A percentile compares a stretch with the other conserved stretches of the same genome.
phyloP scores from a whole-genome alignment of 2,329 filamentous ascomycete genomes.

The Penicillium sp. region DNA sequence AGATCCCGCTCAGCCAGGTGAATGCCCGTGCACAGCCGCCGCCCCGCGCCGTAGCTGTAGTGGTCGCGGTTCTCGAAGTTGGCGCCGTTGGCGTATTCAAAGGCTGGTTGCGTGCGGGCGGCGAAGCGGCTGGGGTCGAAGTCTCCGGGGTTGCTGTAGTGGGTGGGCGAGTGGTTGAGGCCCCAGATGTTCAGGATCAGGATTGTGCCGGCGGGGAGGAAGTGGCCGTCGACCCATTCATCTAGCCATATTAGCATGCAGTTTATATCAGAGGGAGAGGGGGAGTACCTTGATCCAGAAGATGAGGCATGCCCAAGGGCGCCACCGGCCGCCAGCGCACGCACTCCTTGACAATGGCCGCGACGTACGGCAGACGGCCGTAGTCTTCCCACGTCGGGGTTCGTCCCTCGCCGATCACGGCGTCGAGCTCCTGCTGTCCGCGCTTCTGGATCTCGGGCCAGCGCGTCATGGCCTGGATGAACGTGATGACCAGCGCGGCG shows the following conservation, averaged over 20 bases:
- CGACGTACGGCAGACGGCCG: slow-evolving; percentile 49
- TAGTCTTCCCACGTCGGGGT: slow-evolving; percentile 49
- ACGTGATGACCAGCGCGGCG: slow-evolving; percentile 18
- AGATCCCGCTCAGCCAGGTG: slow-evolving; percentile 53
- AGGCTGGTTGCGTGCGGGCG: slow-evolving; percentile 12
- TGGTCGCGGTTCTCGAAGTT: slow-evolving; percentile 32
- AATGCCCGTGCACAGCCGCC: slow-evolving; percentile 30
- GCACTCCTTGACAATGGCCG: slow-evolving; percentile 56
- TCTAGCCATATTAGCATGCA: slow-evolving; percentile 30
- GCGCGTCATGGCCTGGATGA: slow-evolving; percentile 50
- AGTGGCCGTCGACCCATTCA: slow-evolving; percentile 40
- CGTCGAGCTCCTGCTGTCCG: slow-evolving; percentile 48
- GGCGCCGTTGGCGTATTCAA: slow-evolving; percentile 24
- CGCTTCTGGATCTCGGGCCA: slow-evolving; percentile 20
- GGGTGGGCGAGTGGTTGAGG: slow-evolving; percentile 45
- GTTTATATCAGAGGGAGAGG: too few relatives aligned
- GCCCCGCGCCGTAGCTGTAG: slow-evolving; percentile 20
- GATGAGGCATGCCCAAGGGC: slow-evolving; percentile 51
- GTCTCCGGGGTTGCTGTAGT: slow-evolving; percentile 28
- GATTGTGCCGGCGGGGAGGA: slow-evolving; percentile 45
- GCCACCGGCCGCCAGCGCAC: slow-evolving; percentile 54
- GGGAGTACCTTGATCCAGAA: slow-evolving; percentile 24
- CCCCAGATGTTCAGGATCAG: slow-evolving; percentile 44
- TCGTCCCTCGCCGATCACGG: slow-evolving; percentile 46
- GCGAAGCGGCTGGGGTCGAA: slow-evolving; percentile 32